Conservation (phyloP, 345 rosid genomes). For the Crucihimalaya himalaica region DNA sequence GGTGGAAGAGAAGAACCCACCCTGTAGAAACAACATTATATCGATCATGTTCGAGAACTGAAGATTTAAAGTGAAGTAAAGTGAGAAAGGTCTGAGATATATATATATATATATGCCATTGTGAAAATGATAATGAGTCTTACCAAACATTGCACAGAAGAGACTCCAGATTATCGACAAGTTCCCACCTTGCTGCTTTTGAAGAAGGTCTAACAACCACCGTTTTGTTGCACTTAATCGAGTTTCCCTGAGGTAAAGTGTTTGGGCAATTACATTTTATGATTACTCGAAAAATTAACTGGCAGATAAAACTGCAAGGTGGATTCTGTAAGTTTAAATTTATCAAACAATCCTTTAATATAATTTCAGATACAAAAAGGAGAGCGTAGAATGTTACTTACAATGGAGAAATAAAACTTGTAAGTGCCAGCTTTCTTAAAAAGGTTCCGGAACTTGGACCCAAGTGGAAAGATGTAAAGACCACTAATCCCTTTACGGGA, state of each 20-base stretch:
- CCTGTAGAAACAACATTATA: constrained; percentile 41
- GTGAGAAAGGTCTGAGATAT: constrained; percentile 1
- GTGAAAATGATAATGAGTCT: neutral
- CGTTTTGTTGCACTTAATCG: constrained; percentile 42
- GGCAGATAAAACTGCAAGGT: neutral
- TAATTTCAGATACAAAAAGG: constrained; percentile 2
- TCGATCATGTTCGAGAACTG: constrained; percentile 4
- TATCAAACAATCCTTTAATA: neutral
- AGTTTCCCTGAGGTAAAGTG: constrained; percentile 43
- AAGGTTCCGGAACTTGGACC: constrained; percentile 40
- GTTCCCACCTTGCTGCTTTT: constrained; percentile 50
- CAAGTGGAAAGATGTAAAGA: constrained; percentile 57
- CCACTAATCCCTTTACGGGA: constrained; percentile 51
- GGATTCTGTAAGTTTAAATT: neutral
- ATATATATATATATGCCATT: neutral
- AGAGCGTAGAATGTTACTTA: constrained; percentile 37
- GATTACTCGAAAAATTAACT: neutral
- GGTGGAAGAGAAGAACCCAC: constrained; percentile 56
- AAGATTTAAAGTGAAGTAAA: constrained; percentile 5
- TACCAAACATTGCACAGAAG: constrained; percentile 40
- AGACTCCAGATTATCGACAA: constrained; percentile 32
- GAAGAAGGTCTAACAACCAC: constrained; percentile 50
- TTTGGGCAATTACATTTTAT: constrained; percentile 15
- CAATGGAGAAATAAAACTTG: constrained; percentile 53
- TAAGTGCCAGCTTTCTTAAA: constrained; percentile 59